A percentile compares a stretch with the other conserved stretches of the same genome.
These are phyloP conservation scores for Ceriops zippeliana DNA, from an alignment of 345 rosid species.

Conservation along the genomic window DNA sequence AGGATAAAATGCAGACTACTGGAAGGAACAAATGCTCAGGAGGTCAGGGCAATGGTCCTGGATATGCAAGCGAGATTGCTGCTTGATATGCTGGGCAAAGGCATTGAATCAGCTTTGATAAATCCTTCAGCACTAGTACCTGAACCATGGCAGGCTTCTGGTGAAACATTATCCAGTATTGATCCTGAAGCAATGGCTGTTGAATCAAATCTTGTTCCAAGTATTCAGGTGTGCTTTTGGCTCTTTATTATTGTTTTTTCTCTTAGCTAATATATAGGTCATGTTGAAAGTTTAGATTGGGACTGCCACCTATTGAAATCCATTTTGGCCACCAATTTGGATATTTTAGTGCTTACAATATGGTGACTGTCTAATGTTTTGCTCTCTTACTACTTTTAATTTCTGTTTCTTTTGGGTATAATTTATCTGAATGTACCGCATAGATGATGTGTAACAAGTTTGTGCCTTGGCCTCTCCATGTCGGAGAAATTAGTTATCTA, in stretches of 20 bases:
- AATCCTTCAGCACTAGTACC: conserved; percentile 84
- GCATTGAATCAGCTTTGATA: conserved; percentile 92
- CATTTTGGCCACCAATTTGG: neutral
- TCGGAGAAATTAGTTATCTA: too few species aligned
- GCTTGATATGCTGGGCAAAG: conserved; percentile 98
- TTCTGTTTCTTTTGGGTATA: too few species aligned
- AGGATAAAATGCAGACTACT: conserved; percentile 93
- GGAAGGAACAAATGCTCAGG: conserved; percentile 99
- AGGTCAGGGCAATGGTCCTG: conserved; percentile 99
- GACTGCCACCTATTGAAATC: neutral
- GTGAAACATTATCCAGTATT: conserved; percentile 62
- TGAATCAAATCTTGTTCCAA: conserved; percentile 79
- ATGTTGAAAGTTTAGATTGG: neutral
- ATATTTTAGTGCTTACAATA: neutral
- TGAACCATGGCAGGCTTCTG: conserved; percentile 88
- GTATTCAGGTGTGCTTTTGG: conserved; percentile 55
- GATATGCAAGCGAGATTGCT: conserved; percentile 98
- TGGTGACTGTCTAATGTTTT: neutral
- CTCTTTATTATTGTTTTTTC: conserved; percentile 3
- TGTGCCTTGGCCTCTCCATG: too few species aligned
- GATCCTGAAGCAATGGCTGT: conserved; percentile 96
- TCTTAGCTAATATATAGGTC: neutral
- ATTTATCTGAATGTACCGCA: too few species aligned
- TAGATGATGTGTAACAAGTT: too few species aligned
- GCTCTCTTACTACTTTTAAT: too few species aligned